A percentile compares a stretch with the other conserved stretches of the same genome.
Conservation (phyloP, 306 rosid species). For the Echinosophora koreensis region DNA sequence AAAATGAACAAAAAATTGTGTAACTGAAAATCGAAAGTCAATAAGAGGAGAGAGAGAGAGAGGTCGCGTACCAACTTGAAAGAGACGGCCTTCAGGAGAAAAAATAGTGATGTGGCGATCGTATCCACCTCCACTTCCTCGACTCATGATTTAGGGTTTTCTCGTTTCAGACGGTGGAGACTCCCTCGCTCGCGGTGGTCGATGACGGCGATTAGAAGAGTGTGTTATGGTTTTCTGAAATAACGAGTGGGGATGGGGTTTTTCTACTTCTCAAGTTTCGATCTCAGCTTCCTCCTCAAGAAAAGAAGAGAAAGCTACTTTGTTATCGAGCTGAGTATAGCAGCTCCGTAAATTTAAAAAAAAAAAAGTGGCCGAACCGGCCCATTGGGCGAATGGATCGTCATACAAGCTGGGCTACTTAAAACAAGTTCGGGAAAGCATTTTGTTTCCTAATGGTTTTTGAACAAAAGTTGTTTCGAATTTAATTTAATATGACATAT, state of each 20-base stretch:
- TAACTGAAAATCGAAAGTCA: not conserved
- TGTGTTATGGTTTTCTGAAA: not conserved
- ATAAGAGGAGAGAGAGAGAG: not conserved
- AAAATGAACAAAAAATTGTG: not conserved
- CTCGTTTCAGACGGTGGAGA: not conserved
- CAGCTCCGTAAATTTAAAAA: not conserved
- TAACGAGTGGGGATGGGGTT: not conserved
- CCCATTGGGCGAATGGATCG: not conserved
- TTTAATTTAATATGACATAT: too few species aligned
- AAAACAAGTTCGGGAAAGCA: too few species aligned
- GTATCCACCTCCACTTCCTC: slow-evolving; percentile 98
- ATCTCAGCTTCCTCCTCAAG: not conserved
- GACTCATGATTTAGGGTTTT: slow-evolving; percentile 59
- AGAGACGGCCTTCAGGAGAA: slow-evolving; percentile 98
- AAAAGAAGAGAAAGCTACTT: not conserved
- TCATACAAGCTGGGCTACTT: too few species aligned
- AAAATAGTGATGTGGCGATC: slow-evolving; percentile 98
- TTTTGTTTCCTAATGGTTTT: too few species aligned
- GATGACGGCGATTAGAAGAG: slow-evolving; percentile 20
- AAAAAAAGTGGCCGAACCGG: not conserved
- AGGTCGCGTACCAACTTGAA: slow-evolving; percentile 66
- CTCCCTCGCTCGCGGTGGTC: slow-evolving; percentile 2
- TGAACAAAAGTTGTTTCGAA: too few species aligned
- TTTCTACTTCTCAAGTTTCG: not conserved
- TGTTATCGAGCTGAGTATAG: not conserved